A percentile compares a stretch with the other conserved stretches of the same genome.
Conservation (phyloP, 805 yeast genomes). For the Ogataea ramenticola region DNA sequence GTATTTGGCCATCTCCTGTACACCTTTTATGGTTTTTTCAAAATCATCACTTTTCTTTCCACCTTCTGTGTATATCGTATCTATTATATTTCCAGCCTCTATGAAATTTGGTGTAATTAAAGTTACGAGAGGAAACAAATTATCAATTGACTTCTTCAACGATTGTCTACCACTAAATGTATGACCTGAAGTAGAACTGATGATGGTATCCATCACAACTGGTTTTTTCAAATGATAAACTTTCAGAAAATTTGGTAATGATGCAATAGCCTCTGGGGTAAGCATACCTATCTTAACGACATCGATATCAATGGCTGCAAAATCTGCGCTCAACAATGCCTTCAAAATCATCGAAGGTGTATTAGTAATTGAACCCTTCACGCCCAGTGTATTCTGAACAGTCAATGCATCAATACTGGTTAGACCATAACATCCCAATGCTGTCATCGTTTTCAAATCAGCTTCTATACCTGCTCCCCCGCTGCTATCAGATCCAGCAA, state of each 20-base stretch:
- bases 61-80: neutral
- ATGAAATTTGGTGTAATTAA: constrained; percentile 65
- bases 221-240: constrained; percentile 24
- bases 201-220: constrained; percentile 74
- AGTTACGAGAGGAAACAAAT: constrained; percentile 41
- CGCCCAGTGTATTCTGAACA: constrained; percentile 61
- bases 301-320: constrained; percentile 52
- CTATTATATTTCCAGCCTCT: constrained; percentile 38
- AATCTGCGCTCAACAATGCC: constrained; percentile 44
- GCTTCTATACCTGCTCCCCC: constrained; percentile 95
- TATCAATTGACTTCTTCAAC: constrained; percentile 27
- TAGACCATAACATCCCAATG: constrained; percentile 68
- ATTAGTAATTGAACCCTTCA: constrained; percentile 31
- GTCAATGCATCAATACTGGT: constrained; percentile 77
- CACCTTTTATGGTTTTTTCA: neutral
- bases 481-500: constrained; percentile 77
- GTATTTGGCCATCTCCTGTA: constrained; percentile 15
- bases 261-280: constrained; percentile 43
- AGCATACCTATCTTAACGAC: constrained; percentile 79
- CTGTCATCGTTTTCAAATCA: constrained; percentile 71
- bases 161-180: neutral
- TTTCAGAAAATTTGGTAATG: constrained; percentile 31
- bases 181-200: constrained; percentile 70
- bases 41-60: neutral
- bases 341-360: constrained; percentile 37